These are phyloP conservation scores for Yarrowia yakushimensis DNA, from an alignment of 805 yeast species.

Conservation along the genomic window DNA sequence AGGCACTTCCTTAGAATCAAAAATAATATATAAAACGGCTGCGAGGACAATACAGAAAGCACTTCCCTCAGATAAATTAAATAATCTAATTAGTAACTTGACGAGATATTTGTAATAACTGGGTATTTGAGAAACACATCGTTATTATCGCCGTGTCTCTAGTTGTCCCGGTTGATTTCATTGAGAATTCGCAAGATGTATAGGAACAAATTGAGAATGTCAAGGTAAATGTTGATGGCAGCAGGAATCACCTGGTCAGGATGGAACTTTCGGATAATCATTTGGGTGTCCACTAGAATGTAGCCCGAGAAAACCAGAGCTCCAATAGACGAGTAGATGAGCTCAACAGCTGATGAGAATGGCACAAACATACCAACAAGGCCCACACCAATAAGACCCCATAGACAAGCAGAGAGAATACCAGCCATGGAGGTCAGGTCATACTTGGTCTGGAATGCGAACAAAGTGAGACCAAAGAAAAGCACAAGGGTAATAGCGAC, in stretches of 20 bases:
- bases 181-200: conserved; percentile 64
- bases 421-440: conserved; percentile 71
- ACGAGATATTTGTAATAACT: neutral
- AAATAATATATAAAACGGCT: no score
- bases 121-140: neutral
- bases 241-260: conserved; percentile 86
- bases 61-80: neutral
- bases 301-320: conserved; percentile 70
- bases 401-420: conserved; percentile 52
- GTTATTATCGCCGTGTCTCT: neutral
- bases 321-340: conserved; percentile 67
- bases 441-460: conserved; percentile 74
- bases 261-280: conserved; percentile 66
- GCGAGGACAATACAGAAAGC: no score
- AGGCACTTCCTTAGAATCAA: no score
- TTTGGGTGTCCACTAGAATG: conserved; percentile 76
- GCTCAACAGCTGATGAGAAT: conserved; percentile 52
- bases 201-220: conserved; percentile 74
- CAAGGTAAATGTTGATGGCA: conserved; percentile 73
- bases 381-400: conserved; percentile 69
- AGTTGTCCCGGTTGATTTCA: conserved; percentile 28
- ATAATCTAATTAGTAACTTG: neutral
- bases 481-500: conserved; percentile 62
- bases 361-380: conserved; percentile 67
- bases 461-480: conserved; percentile 70